Evolutionary conservation across 2,329 filamentous ascomycete species (phyloP), one percentile per base, ranked within the genome.

Genomic region (Botrytis galanthina): DNA sequence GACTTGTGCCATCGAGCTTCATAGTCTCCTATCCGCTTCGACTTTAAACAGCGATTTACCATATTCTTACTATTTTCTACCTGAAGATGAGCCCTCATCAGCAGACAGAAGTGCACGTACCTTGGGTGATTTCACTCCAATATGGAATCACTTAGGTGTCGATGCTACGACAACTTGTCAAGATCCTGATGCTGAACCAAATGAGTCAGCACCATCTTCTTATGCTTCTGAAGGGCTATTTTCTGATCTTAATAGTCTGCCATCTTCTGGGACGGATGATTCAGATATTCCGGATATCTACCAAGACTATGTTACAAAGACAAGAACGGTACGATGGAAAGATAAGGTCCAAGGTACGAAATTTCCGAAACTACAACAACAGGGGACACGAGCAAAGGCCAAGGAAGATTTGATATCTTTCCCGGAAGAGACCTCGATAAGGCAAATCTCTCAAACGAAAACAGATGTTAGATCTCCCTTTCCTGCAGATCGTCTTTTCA

Each of bases 291-390:
- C 22, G 8, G 63, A 57, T 12, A 22, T 44, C 16, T 59, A 54
- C 22, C 71, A 73, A 44, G 39, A n/a, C n/a, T 68, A 44, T 57
- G 54, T 71, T 12, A n/a, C 35, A 20, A 69, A 35, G 35, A 60
- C 44, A 37, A 75, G 74, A 57, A 67, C 71, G 35, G 74, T 73
- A 35, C 73, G 74, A 68, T 71, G 70, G 70, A 71, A 68, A 39
- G 73, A 71, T 61, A 51, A 74, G 22, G 26, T 68, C 29, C 32
- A n/a, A 20, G 63, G 48, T 26, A 51, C 18, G 29, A 48, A 63
- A 48, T 9, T 44, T 29, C 9, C 35, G 48, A 39, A 60, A 61
- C 44, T 57, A 20, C 39, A 39, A n/a, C n/a, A 26, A 3, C 70
- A 32, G 48, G 63, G 57, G 26, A 62, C 29, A 16, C 54, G n/a